phyloP scores from a whole-genome alignment of 2,329 filamentous ascomycete species.

The Diaporthe sp. region DNA sequence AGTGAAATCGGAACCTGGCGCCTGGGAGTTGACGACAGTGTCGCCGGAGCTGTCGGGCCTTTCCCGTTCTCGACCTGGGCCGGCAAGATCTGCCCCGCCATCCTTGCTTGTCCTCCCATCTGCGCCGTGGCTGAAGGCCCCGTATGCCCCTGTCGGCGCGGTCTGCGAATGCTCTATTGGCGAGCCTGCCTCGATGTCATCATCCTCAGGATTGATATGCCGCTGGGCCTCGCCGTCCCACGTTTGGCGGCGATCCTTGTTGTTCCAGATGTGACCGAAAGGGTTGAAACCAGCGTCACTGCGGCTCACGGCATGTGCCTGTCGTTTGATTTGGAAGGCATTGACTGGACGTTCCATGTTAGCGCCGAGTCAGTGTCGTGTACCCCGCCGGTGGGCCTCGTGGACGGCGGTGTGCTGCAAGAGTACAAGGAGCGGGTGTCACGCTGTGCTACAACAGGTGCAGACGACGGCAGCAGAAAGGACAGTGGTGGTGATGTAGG shows the following conservation, averaged over 20 bases:
- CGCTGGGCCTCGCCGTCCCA: slow-evolving; percentile 55
- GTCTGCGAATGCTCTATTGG: slow-evolving; percentile 54
- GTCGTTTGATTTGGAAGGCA: slow-evolving; percentile 59
- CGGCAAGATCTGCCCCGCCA: slow-evolving; percentile 47
- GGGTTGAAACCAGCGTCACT: slow-evolving; percentile 56
- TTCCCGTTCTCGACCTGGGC: slow-evolving; percentile 43
- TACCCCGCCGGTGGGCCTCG: slow-evolving; percentile 23
- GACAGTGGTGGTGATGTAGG: background rate
- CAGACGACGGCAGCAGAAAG: background rate
- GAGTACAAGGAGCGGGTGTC: slow-evolving; percentile 23
- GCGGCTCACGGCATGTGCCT: slow-evolving; percentile 60
- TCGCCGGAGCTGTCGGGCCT: slow-evolving; percentile 45
- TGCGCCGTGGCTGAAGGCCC: background rate
- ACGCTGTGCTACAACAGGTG: slow-evolving; percentile 3
- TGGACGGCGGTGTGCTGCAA: slow-evolving; percentile 21
- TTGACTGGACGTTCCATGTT: slow-evolving; percentile 57
- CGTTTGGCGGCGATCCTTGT: slow-evolving; percentile 49
- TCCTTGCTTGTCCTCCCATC: slow-evolving; percentile 30
- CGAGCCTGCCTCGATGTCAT: slow-evolving; percentile 47
- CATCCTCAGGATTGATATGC: slow-evolving; percentile 41
- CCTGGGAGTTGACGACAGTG: slow-evolving; percentile 39
- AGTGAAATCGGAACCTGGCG: slow-evolving; percentile 13
- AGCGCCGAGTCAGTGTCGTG: slow-evolving; percentile 23
- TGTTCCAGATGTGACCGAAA: slow-evolving; percentile 59
- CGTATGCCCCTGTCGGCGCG: slow-evolving; percentile 43